Base-by-base conservation (phyloP, 2,329 filamentous ascomycete genomes). In the Thyridium curvatum region DNA sequence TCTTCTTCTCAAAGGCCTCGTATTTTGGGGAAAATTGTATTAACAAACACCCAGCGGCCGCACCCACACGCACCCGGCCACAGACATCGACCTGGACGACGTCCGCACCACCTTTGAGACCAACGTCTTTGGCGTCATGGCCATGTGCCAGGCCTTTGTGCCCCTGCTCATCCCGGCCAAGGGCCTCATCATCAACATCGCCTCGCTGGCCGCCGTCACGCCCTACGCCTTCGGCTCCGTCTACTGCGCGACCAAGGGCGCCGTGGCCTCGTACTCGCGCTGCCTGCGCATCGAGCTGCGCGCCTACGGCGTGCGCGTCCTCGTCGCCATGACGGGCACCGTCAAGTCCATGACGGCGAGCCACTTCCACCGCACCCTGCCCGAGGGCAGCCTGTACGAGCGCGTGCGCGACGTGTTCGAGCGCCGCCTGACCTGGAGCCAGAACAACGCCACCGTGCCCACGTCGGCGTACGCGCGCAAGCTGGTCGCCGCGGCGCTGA, bases 51-150 rank as follows among this genome's bases (percentile, higher is more conserved):
- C n/a, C n/a, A 75, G 72, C 30, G 72, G 72, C 39, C 65, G 68
- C 40, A 69, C 68, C 3, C 66, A 73, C 51, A 70, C 65, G 13
- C 66, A 71, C 37, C 70, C 73, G 0, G 69, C 71, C 1, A 62
- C 70, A 2, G 73, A 77, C 50, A 64, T 74, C 34, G 64, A 71
- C 37, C 50, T 77, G 8, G 63, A 68, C 38, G 72, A 74, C 36
- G 70, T 74, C 4, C 72, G 72, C 41, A 53, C 60, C 42, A 73
- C 70, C 2, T 77, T 73, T 38, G 73, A 77, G 53, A 68, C 71
- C 46, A 78, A 78, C 47, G 71, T 78, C 31, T 75, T 79, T 43
- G 69, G 69, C 32, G 65, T 72, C 46, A 77, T 79, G 71, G 64
- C 69, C 51, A 74, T 73, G 62, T 67, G 66, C 38, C 62, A 72